Conservation (phyloP, 352 stramenopile species). For the Globisporangium yorkense region DNA sequence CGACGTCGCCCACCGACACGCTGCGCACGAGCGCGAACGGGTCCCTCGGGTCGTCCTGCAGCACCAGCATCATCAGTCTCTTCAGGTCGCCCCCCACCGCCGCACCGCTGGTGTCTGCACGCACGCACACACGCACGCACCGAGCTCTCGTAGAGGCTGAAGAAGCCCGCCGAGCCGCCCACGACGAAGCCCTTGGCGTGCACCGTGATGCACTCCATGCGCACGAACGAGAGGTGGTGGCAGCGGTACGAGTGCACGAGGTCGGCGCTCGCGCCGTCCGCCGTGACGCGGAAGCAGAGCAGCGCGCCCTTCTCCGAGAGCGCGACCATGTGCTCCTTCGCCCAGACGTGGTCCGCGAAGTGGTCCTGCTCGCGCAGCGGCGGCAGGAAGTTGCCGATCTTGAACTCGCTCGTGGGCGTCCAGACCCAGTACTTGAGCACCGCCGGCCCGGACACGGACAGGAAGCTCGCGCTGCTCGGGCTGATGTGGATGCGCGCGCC, state of each 20-base stretch:
- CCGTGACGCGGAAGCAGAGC: conserved; percentile 50
- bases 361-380: conserved; percentile 74
- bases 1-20: conserved; percentile 61
- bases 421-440: conserved; percentile 77
- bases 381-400: conserved; percentile 71
- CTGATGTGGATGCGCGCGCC: conserved; percentile 65
- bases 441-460: conserved; percentile 71
- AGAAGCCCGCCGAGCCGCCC: conserved; percentile 61
- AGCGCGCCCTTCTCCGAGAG: conserved; percentile 64
- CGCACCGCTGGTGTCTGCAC: not conserved
- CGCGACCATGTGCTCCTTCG: conserved; percentile 64
- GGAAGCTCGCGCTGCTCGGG: conserved; percentile 58
- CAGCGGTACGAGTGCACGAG: conserved; percentile 61
- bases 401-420: conserved; percentile 64
- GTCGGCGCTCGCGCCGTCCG: conserved; percentile 48
- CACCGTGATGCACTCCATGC: conserved; percentile 58
- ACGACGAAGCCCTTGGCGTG: conserved; percentile 74
- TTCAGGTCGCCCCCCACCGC: not conserved
- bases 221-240: conserved; percentile 60
- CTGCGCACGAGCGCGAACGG: conserved; percentile 71
- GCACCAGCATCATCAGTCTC: no score
- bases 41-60: conserved; percentile 69
- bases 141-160: conserved; percentile 70
- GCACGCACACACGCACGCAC: conserved; percentile 21
- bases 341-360: conserved; percentile 77